Percentiles rank a stretch among this genome's conserved stretches.
These are phyloP conservation scores for Dicorynia guianensis DNA, from an alignment of 306 rosid genomes.

Conservation along the genomic window DNA sequence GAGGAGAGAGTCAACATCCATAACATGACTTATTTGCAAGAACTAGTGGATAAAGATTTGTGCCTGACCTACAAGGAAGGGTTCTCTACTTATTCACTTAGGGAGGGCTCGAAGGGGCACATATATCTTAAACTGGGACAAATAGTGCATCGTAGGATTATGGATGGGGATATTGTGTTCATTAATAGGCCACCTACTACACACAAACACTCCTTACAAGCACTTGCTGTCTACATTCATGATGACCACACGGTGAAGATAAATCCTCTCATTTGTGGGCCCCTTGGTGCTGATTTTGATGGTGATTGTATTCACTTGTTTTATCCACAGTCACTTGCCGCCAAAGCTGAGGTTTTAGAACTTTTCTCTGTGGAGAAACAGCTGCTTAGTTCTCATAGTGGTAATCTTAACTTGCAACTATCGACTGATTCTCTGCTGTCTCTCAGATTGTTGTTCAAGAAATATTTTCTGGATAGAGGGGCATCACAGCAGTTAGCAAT, in stretches of 20 bases:
- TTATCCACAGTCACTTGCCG: conserved; percentile 91
- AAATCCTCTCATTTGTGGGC: conserved; percentile 94
- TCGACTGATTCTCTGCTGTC: conserved; percentile 78
- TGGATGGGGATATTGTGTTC: conserved; percentile 96
- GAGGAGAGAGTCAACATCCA: conserved; percentile 85
- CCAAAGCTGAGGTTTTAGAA: conserved; percentile 93
- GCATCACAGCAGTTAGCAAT: conserved; percentile 78
- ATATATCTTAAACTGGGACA: conserved; percentile 79
- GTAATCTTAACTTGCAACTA: conserved; percentile 79
- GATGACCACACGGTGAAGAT: conserved; percentile 90
- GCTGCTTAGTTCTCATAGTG: conserved; percentile 92
- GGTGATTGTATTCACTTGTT: conserved; percentile 92
- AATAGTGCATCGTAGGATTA: conserved; percentile 82
- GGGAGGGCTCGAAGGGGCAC: conserved; percentile 95
- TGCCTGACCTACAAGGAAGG: conserved; percentile 85
- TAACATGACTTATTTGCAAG: conserved; percentile 72
- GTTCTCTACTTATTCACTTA: conserved; percentile 72
- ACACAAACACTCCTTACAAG: conserved; percentile 93
- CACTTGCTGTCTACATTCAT: conserved; percentile 83
- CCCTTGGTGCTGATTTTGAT: conserved; percentile 94
- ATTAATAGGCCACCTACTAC: conserved; percentile 95
- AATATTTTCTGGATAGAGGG: conserved; percentile 52
- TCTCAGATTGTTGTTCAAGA: conserved; percentile 65
- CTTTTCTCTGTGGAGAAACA: conserved; percentile 91
- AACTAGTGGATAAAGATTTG: conserved; percentile 78